Conservation (phyloP, 2,329 filamentous ascomycete species). For the Hyphodiscus sp. region DNA sequence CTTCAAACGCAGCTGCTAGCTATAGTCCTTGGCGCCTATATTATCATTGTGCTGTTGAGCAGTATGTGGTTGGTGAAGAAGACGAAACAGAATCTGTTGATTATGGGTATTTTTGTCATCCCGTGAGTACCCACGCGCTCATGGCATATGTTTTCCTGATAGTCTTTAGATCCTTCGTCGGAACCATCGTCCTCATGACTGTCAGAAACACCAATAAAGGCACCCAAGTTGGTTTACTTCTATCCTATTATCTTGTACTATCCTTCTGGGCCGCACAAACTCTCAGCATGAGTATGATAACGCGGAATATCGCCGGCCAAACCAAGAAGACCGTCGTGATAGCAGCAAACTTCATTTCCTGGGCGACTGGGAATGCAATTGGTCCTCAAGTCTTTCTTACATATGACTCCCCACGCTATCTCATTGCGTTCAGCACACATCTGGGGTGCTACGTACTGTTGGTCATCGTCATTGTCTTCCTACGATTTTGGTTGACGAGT, state of each 20-base stretch:
- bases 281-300: conserved; percentile 55
- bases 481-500: conserved; percentile 17
- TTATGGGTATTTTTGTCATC: conserved; percentile 60
- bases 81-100: conserved; percentile 59
- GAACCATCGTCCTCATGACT: conserved; percentile 67
- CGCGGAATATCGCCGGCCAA: conserved; percentile 44
- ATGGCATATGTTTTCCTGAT: background rate
- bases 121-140: conserved; percentile 42
- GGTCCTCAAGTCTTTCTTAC: conserved; percentile 50
- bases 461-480: conserved; percentile 10
- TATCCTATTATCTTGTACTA: conserved; percentile 70
- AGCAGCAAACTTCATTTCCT: conserved; percentile 43
- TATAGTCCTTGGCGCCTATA: conserved; percentile 70
- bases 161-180: conserved; percentile 52
- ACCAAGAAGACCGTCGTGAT: conserved; percentile 47
- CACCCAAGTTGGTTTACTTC: conserved; percentile 59
- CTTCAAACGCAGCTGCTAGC: conserved; percentile 67
- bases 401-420: conserved; percentile 43
- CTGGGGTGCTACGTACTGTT: conserved; percentile 37
- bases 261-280: conserved; percentile 74
- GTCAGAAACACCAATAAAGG: conserved; percentile 50
- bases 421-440: conserved; percentile 47
- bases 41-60: conserved; percentile 61
- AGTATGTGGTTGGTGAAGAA: conserved; percentile 64
- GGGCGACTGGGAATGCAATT: conserved; percentile 50